Conservation (phyloP, 2,329 filamentous ascomycete species). For the Westerdykella ornata region DNA sequence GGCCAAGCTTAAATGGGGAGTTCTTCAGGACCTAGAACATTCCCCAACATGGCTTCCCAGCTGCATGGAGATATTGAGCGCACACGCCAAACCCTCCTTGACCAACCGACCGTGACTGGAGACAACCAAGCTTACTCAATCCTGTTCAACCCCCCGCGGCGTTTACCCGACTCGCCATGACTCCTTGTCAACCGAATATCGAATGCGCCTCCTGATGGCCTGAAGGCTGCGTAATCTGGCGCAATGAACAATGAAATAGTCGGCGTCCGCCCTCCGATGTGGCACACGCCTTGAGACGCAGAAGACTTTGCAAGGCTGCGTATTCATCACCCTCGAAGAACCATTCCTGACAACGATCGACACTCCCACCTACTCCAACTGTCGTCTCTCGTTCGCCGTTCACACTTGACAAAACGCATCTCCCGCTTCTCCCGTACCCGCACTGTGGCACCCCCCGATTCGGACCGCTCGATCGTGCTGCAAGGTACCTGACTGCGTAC, state of each 20-base stretch:
- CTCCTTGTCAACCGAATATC: constrained; percentile 16
- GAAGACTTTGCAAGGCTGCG: background rate
- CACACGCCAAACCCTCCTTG: constrained; percentile 14
- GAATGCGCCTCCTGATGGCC: constrained; percentile 7
- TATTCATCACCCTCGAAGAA: background rate
- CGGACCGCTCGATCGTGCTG: constrained; percentile 12
- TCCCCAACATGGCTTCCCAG: constrained; percentile 12
- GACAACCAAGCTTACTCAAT: background rate
- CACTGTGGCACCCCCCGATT: constrained; percentile 6
- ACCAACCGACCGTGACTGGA: constrained; percentile 10
- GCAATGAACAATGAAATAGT: constrained; percentile 15
- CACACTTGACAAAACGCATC: background rate
- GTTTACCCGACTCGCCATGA: constrained; percentile 23
- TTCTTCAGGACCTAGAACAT: constrained; percentile 11
- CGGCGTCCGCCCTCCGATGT: constrained; percentile 1
- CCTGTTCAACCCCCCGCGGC: constrained; percentile 4
- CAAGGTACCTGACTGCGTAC: constrained; percentile 11
- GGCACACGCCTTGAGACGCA: background rate
- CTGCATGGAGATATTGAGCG: constrained; percentile 21
- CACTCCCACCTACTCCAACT: constrained; percentile 10
- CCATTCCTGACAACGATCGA: constrained; percentile 5
- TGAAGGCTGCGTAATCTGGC: constrained; percentile 10
- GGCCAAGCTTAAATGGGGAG: constrained; percentile 1
- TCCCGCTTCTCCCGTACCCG: constrained; percentile 8
- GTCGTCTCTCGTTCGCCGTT: constrained; percentile 17